Evolutionary conservation across 441 rosid species (phyloP).

Genomic region (Erodium trifolium): DNA sequence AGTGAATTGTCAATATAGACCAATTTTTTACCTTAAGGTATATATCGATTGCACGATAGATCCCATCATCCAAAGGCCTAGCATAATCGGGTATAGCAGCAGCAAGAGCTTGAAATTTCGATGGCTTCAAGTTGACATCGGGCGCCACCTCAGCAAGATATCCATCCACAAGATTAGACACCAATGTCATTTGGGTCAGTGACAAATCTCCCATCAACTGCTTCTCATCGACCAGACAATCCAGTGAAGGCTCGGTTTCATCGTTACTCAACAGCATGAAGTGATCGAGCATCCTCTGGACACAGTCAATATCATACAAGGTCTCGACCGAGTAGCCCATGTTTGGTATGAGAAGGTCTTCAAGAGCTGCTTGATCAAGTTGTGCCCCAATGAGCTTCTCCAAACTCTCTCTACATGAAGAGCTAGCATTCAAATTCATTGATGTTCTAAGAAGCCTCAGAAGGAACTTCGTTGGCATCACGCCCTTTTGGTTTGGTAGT

Average conservation of each 20-base stretch:
- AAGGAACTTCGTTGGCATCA: slow-evolving; percentile 63
- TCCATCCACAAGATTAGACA: slow-evolving; percentile 68
- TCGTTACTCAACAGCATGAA: slow-evolving; percentile 44
- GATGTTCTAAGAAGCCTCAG: slow-evolving; percentile 78
- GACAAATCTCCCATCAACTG: slow-evolving; percentile 39
- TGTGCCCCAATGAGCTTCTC: slow-evolving; percentile 69
- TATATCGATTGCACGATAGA: slow-evolving; percentile 83
- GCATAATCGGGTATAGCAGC: slow-evolving; percentile 67
- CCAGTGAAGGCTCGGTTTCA: slow-evolving; percentile 21
- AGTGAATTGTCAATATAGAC: background rate
- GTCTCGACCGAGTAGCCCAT: slow-evolving; percentile 64
- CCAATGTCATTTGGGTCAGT: slow-evolving; percentile 49
- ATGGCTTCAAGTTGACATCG: slow-evolving; percentile 68
- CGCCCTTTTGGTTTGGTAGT: slow-evolving; percentile 44
- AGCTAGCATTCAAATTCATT: slow-evolving; percentile 46
- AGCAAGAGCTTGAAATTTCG: slow-evolving; percentile 70
- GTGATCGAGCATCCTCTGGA: slow-evolving; percentile 78
- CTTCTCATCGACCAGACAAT: slow-evolving; percentile 35
- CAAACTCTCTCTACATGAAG: slow-evolving; percentile 47
- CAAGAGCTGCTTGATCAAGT: slow-evolving; percentile 66
- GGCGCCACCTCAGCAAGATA: slow-evolving; percentile 59
- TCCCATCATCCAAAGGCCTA: slow-evolving; percentile 74
- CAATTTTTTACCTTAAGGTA: slow-evolving; percentile 57
- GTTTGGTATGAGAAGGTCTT: slow-evolving; percentile 82
- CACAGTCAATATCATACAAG: slow-evolving; percentile 74